Percentiles rank a stretch among this genome's conserved stretches.
Conservation (phyloP, 148 eudicot genomes). For the Arctostaphylos glauca region DNA sequence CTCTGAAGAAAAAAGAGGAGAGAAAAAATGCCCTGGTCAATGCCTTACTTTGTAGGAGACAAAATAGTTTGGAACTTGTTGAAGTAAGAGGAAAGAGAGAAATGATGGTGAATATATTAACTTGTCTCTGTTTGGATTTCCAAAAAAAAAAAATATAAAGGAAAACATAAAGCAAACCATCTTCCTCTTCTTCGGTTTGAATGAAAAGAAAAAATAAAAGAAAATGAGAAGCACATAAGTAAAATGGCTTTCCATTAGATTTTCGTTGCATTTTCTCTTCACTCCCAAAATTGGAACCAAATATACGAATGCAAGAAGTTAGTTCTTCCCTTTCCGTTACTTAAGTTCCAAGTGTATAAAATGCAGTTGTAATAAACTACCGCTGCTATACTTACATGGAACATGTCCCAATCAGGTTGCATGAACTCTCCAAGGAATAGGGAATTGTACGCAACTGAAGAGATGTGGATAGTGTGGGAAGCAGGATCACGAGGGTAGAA, state of each 20-base stretch:
- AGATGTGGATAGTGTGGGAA: conserved; percentile 91
- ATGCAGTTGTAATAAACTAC: not conserved
- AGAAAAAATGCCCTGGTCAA: conserved; percentile 11
- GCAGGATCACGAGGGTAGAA: conserved; percentile 92
- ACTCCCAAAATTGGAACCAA: not conserved
- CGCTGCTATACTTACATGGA: conserved; percentile 60
- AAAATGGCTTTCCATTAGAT: not conserved
- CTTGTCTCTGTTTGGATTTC: too few relatives aligned
- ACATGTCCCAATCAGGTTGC: conserved; percentile 99
- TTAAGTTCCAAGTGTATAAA: not conserved
- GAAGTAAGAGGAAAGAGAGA: too few relatives aligned
- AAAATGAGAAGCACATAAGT: not conserved
- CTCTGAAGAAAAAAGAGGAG: conserved; percentile 47
- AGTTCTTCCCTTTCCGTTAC: not conserved
- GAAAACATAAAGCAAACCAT: not conserved
- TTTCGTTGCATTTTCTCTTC: not conserved
- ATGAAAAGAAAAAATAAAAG: not conserved
- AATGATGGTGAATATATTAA: too few relatives aligned
- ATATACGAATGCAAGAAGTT: not conserved
- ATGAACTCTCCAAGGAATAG: conserved; percentile 93
- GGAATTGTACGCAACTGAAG: conserved; percentile 83
- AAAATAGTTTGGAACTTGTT: too few relatives aligned
- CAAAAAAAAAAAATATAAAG: not conserved
- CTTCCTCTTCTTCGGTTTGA: not conserved
- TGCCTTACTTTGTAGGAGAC: not conserved